A percentile compares a stretch with the other conserved stretches of the same genome.
Evolutionary conservation across 768 basidiomycete species (phyloP).

Genomic region (Tulasnella sp.): DNA sequence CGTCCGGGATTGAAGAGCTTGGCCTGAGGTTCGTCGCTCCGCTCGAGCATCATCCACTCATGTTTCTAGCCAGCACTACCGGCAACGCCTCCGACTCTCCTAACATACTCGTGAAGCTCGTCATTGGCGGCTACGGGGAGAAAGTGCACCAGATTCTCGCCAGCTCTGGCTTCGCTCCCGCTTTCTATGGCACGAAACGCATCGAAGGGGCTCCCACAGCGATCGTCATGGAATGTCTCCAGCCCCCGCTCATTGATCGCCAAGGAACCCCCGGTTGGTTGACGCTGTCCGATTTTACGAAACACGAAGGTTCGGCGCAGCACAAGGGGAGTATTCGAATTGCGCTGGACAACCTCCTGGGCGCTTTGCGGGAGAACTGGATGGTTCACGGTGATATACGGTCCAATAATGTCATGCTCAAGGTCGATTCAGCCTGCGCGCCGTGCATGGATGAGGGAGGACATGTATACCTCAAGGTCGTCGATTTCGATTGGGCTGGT

Average conservation of each 20-base stretch:
- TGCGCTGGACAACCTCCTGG: not conserved
- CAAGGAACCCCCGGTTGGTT: not conserved
- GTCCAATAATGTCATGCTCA: not conserved
- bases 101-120: slow-evolving; percentile 1
- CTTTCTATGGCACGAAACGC: not conserved
- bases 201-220: slow-evolving; percentile 11
- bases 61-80: not conserved
- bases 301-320: not conserved
- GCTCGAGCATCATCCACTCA: not conserved
- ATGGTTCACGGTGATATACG: slow-evolving; percentile 7
- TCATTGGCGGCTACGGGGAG: not conserved
- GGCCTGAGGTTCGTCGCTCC: not conserved
- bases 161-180: not conserved
- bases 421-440: not conserved
- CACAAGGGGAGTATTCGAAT: not conserved
- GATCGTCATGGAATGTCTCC: slow-evolving; percentile 8
- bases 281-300: not conserved
- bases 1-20: not conserved
- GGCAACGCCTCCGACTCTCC: too few relatives aligned
- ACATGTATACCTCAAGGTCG: not conserved
- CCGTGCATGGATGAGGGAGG: not conserved
- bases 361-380: not conserved
- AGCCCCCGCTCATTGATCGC: not conserved
- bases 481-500: slow-evolving; percentile 11
- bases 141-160: slow-evolving; percentile 2